Evolutionary conservation across 441 rosid genomes (phyloP).

Genomic region (Capsella rubella): DNA sequence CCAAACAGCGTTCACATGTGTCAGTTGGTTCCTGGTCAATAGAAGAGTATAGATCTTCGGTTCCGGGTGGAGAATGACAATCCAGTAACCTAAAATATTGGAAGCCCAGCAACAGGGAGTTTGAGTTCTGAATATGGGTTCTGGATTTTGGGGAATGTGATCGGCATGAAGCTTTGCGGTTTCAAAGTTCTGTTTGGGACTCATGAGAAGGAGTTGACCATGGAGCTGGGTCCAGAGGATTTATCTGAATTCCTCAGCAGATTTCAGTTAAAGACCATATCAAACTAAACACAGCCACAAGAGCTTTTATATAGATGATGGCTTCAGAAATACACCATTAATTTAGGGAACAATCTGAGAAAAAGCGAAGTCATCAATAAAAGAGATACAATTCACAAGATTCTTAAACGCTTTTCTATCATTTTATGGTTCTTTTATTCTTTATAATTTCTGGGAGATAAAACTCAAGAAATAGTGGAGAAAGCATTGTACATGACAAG

Average conservation of each 20-base stretch:
- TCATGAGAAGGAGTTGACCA: not conserved
- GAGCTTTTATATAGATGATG: not conserved
- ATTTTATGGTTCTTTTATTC: constrained; percentile 14
- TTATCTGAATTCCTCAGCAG: not conserved
- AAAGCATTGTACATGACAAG: constrained; percentile 27
- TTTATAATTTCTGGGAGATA: not conserved
- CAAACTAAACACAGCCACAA: not conserved
- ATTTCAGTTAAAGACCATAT: not conserved
- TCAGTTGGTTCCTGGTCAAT: not conserved
- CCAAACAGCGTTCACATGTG: not conserved
- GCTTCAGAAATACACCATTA: constrained; percentile 4
- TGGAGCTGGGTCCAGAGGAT: not conserved
- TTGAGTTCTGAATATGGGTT: not conserved
- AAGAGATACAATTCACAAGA: not conserved
- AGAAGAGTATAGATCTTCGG: not conserved
- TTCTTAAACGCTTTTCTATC: constrained; percentile 16
- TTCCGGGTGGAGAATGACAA: not conserved
- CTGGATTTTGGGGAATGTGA: not conserved
- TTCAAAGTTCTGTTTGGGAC: not conserved
- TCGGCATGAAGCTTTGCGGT: not conserved
- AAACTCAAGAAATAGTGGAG: constrained; percentile 19
- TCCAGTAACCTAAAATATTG: not conserved
- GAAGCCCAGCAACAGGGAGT: not conserved
- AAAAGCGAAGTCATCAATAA: constrained; percentile 4
- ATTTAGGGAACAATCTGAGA: constrained; percentile 16